These are phyloP conservation scores for Tetrahymena malaccensis DNA, from an alignment of 73 alveolate species.

Conservation along the genomic window DNA sequence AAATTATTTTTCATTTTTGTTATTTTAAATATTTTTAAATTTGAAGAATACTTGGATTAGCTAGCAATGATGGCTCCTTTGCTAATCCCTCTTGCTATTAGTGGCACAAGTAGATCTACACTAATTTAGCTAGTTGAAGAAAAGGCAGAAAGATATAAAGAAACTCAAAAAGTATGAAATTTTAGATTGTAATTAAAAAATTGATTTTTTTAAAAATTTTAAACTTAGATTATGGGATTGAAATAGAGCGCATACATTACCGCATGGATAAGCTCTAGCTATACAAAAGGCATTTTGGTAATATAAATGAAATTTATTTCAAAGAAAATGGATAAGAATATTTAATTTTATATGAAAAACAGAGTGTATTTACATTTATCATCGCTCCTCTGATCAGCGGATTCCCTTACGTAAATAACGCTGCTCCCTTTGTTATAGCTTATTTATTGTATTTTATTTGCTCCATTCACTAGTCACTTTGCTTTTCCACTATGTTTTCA, in stretches of 20 bases:
- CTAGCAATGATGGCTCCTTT: background rate
- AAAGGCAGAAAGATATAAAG: constrained; percentile 21
- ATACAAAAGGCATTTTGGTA: background rate
- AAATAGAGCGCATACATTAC: background rate
- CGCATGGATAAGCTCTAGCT: background rate
- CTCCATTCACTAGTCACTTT: constrained; percentile 14
- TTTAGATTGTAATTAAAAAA: background rate
- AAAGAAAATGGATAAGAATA: background rate
- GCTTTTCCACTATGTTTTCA: constrained; percentile 12
- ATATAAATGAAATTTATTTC: background rate
- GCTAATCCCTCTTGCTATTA: background rate
- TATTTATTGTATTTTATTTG: constrained; percentile 12
- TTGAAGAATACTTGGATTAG: background rate
- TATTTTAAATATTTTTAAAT: background rate
- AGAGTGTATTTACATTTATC: background rate
- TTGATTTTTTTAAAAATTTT: background rate
- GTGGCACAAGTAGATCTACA: constrained; percentile 9
- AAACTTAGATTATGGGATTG: background rate
- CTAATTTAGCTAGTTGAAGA: constrained; percentile 26
- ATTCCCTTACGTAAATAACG: background rate
- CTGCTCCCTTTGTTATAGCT: background rate
- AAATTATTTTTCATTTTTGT: background rate
- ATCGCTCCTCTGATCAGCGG: background rate
- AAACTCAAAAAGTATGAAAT: constrained; percentile 15
- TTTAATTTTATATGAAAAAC: background rate